Evolutionary conservation across 768 basidiomycete genomes (phyloP).

Genomic region (Suillus luteus): DNA sequence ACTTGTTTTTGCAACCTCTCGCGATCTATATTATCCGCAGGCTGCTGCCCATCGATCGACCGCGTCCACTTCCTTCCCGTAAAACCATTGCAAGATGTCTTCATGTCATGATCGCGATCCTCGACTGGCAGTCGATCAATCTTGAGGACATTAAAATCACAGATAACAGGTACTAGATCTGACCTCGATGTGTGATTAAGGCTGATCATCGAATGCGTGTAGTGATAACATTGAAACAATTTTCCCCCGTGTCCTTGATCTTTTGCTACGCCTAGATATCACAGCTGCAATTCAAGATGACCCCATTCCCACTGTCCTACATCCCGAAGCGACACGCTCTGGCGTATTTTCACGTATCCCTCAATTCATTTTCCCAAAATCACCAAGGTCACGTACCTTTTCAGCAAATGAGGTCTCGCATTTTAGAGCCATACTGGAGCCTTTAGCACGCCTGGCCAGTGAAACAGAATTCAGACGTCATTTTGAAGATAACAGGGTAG

Average conservation of each 20-base stretch:
- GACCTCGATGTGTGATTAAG: neutral
- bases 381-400: neutral
- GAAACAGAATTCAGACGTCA: neutral
- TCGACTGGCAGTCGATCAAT: neutral
- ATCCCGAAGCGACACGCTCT: neutral
- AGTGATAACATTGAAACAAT: neutral
- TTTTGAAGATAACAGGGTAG: neutral
- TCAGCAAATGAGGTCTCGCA: neutral
- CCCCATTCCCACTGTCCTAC: neutral
- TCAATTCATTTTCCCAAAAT: neutral
- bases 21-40: neutral
- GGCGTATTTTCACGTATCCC: neutral
- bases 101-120: neutral
- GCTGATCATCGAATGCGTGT: neutral
- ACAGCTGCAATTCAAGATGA: neutral
- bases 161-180: neutral
- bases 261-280: neutral
- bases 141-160: neutral
- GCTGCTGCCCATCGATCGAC: neutral
- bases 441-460: neutral
- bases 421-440: neutral
- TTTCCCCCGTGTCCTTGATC: neutral
- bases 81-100: neutral
- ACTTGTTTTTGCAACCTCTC: neutral
- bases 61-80: neutral